Evolutionary conservation across 2,329 filamentous ascomycete genomes (phyloP).

Genomic region (Calycina herbarum): DNA sequence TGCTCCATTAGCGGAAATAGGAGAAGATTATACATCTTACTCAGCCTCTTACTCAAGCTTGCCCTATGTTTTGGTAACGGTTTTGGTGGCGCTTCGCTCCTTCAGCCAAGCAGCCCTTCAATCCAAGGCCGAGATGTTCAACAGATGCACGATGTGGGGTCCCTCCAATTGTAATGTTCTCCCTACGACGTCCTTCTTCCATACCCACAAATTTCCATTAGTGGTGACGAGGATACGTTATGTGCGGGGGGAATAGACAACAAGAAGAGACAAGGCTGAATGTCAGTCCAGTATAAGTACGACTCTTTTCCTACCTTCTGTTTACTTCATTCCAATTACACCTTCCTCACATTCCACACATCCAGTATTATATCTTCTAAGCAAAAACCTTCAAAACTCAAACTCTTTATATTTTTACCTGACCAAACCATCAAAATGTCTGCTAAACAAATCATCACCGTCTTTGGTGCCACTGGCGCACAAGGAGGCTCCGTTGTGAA

Average conservation of each 20-base stretch:
- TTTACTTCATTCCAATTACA: neutral
- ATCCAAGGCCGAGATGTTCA: neutral
- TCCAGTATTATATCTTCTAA: neutral
- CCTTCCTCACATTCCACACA: neutral
- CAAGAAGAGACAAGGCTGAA: neutral
- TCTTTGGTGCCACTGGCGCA: slow-evolving; percentile 51
- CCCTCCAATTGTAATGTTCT: neutral
- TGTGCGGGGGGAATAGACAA: neutral
- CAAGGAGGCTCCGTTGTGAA: slow-evolving; percentile 55
- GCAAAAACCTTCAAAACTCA: neutral
- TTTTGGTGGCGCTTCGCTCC: neutral
- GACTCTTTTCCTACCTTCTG: neutral
- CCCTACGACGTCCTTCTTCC: neutral
- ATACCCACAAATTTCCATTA: neutral
- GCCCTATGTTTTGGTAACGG: neutral
- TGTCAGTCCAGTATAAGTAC: neutral
- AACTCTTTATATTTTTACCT: neutral
- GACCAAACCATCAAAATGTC: slow-evolving; percentile 25
- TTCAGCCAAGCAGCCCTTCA: no score
- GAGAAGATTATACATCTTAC: neutral
- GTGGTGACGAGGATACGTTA: neutral
- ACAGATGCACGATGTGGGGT: neutral
- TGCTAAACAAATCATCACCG: slow-evolving; percentile 43
- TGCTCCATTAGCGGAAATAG: neutral
- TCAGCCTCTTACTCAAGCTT: neutral